Evolutionary conservation across 805 yeast species (phyloP), one percentile per base, ranked within the genome.

Genomic region (Nakazawaea wyomingensis): DNA sequence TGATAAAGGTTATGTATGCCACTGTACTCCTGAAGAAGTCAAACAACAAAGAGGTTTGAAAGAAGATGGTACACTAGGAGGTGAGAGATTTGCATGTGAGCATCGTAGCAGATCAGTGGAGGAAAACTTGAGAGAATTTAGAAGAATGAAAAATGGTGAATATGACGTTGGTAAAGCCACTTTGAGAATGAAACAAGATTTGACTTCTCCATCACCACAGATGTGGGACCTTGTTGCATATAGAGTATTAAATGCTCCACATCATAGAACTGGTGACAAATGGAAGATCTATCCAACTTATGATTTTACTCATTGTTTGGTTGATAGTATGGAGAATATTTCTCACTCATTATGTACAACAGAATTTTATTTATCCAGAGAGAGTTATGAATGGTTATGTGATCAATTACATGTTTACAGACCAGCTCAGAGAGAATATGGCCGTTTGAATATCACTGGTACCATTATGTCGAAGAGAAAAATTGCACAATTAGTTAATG

Each of bases 181-280:
- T 9, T 73, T 93, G 60, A 83, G 99, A 68, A 93, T 93, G 98
- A 91, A 91, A 62, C 96, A 88, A 72, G 96, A 93, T 57, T 69
- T 93, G 50, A 60, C 64, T 7, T 85, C 93, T 14, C 96, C 96
- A 50, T 85, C 87, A 50, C 99, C 99, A 14, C 99, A 93, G 69
- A 93, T 93, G 99, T 93, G 99, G 99, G 99, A 93, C 66, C 74
- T 93, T 51, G 93, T 93, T 49, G 99, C 99, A 10, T 93, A 93
- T 68, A 79, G 99, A 62, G 96, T 93, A 3, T 72, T 93, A 54
- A 76, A 91, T 54, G 89, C 96, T 11, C 78, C 89, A 27, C 99
- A 93, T 66, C 95, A 91, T 66, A 82, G 98, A 68, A 93, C 99
- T 10, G 99, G 98, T 44, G 83, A 79, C 59, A 86, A 86, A 65